Conservation (phyloP, 2,329 filamentous ascomycete species). For the Beauveria scarabaeidicola region DNA sequence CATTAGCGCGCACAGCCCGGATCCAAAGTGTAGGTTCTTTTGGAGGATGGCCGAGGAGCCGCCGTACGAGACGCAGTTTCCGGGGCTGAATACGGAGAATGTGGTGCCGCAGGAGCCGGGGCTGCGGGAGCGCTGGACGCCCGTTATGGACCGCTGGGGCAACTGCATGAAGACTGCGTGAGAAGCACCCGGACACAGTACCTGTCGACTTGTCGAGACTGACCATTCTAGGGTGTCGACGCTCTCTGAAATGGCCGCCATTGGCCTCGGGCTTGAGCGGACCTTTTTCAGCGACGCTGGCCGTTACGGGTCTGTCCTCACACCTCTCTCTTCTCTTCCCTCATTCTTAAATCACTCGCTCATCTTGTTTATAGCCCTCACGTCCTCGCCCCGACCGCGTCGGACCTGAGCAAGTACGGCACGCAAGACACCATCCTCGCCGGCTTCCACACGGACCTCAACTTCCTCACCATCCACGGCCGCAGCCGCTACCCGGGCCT, state of each 20-base stretch:
- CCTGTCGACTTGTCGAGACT: neutral
- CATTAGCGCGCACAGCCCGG: conserved; percentile 45
- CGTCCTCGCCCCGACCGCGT: conserved; percentile 52
- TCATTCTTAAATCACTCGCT: neutral
- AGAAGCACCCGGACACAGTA: too few relatives aligned
- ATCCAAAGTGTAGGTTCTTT: conserved; percentile 57
- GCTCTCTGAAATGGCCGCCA: conserved; percentile 50
- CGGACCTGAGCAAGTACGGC: conserved; percentile 47
- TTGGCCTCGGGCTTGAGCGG: conserved; percentile 45
- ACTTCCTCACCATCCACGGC: conserved; percentile 57
- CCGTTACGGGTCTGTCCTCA: conserved; percentile 40
- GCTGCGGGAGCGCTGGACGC: conserved; percentile 43
- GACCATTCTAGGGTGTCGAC: conserved; percentile 36
- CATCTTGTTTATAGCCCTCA: conserved; percentile 36
- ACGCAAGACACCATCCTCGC: conserved; percentile 49
- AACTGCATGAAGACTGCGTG: conserved; percentile 52
- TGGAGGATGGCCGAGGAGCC: conserved; percentile 50
- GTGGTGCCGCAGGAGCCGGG: conserved; percentile 41
- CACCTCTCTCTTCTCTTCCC: neutral
- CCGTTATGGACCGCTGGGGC: conserved; percentile 50
- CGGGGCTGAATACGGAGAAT: conserved; percentile 46
- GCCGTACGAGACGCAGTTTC: conserved; percentile 47
- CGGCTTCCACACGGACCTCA: conserved; percentile 56
- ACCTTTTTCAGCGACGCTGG: conserved; percentile 47
- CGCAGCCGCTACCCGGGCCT: conserved; percentile 53